Base-by-base conservation (phyloP, 495 filamentous ascomycete species). In the Sordaria brevicollis region DNA sequence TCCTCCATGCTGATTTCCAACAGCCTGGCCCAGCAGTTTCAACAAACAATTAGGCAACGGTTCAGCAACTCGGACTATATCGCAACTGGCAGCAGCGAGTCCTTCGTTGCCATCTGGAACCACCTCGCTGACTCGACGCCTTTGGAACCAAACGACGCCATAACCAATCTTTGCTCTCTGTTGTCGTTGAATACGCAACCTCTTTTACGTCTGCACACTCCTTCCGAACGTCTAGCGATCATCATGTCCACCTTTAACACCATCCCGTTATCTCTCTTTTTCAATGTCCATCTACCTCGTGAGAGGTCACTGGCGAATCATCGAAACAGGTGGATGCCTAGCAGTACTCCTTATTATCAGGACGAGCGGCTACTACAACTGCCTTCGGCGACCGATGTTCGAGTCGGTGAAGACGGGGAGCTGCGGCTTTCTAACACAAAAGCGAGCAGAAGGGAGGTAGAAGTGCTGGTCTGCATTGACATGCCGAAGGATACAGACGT, bases 161-260 rank as follows among this genome's bases (percentile, higher is more conserved):
- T 54, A 13, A 13, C 43, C 10, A 54, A n/a, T 25, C 43, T 54
- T 11, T 25, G 9, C 19, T 54, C 43, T 25, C 66, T 76, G 6
- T 67, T 76, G 3, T 67, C 69, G 17, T 76, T 76, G 69, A 70
- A 76, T 37, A 65, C 69, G 1, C 72, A 70, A 29, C 69, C 73
- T 0, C 38, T 74, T 8, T 68, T 73, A 71, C 37, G 67, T 1
- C 37, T 74, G 13, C 6, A 35, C 29, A 74, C 71, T n/a, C 73
- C 73, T 5, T 65, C 71, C 0, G 74, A 76, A 2, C 72, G 74
- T 17, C 70, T 76, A 65, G 67, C 74, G 10, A 68, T 43, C 37
- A 76, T 76, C 9, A 5, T 76, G 37, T 65, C 71, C 2, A 76
- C 66, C 62, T 68, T 74, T 69, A 73, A 76, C 31, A 68, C 71